Percentiles rank a stretch among this genome's conserved stretches.
phyloP scores from a whole-genome alignment of 1,284 basidiomycete genomes.

The Neolentinus lepideus region DNA sequence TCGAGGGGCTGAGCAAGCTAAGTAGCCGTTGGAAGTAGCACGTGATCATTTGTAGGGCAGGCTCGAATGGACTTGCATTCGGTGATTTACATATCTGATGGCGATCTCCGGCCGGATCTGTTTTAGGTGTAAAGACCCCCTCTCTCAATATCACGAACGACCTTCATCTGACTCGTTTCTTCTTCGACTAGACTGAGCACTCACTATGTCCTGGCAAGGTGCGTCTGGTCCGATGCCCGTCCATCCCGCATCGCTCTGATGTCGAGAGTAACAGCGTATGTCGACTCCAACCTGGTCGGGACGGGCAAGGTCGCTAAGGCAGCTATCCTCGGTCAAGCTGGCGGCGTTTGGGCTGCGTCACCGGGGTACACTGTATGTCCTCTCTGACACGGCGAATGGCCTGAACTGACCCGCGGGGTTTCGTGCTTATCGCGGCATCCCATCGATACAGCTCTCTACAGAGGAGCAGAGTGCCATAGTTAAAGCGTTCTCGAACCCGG shows the following conservation, averaged over 20 bases:
- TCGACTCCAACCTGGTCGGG: constrained; percentile 81
- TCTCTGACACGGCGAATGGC: not conserved
- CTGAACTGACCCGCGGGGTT: constrained; percentile 2
- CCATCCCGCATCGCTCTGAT: not conserved
- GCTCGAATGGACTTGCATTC: not conserved
- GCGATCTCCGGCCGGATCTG: constrained; percentile 1
- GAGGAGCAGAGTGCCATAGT: constrained; percentile 73
- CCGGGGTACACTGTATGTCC: constrained; percentile 66
- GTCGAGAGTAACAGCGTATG: constrained; percentile 61
- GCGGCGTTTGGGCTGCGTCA: constrained; percentile 85
- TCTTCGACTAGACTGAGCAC: not conserved
- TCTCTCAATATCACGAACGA: not conserved
- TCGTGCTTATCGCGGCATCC: not conserved
- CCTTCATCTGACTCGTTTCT: not conserved
- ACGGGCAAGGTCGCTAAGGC: constrained; percentile 72
- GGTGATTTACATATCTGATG: not conserved
- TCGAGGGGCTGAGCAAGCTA: not conserved
- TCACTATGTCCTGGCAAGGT: constrained; percentile 31
- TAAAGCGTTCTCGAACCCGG: constrained; percentile 43
- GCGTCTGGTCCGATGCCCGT: constrained; percentile 4
- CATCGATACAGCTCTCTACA: constrained; percentile 48
- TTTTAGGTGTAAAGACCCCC: not conserved
- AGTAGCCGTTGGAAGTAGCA: no score
- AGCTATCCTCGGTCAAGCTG: constrained; percentile 81
- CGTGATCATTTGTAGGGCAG: no score